phyloP scores from a whole-genome alignment of 1,284 basidiomycete species.

The Ceratobasidium sp. region DNA sequence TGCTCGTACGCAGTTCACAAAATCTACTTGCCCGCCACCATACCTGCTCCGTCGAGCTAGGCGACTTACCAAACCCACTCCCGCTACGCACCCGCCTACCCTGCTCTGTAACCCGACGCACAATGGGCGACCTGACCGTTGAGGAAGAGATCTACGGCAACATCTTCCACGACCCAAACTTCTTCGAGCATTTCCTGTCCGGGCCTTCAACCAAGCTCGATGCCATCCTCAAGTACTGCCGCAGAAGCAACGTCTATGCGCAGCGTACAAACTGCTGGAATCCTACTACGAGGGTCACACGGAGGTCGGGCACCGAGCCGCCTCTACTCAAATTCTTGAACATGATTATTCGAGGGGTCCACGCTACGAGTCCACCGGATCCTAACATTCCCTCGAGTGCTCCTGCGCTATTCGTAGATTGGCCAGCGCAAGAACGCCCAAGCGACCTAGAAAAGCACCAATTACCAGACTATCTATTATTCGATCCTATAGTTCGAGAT shows the following conservation, averaged over 20 bases:
- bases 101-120: too few relatives aligned
- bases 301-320: not conserved
- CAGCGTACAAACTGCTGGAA: not conserved
- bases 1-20: too few relatives aligned
- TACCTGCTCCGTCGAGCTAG: too few relatives aligned
- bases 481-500: not conserved
- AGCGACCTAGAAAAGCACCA: not conserved
- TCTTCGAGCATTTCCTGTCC: constrained; percentile 9
- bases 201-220: not conserved
- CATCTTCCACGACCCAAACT: constrained; percentile 28
- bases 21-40: too few relatives aligned
- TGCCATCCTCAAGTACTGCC: constrained; percentile 15
- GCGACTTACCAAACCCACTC: too few relatives aligned
- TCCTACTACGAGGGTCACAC: not conserved
- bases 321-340: constrained; percentile 7
- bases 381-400: too few relatives aligned
- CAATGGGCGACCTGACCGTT: too few relatives aligned
- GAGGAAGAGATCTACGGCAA: constrained; percentile 7
- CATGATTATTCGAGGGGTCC: not conserved
- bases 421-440: not conserved
- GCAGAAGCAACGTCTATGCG: not conserved
- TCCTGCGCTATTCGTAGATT: too few relatives aligned
- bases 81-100: too few relatives aligned
- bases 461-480: not conserved
- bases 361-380: too few relatives aligned